Evolutionary conservation across 2,329 filamentous ascomycete genomes (phyloP), one percentile per base, ranked within the genome.

Genomic region (Aspergillus ochraceoroseus): DNA sequence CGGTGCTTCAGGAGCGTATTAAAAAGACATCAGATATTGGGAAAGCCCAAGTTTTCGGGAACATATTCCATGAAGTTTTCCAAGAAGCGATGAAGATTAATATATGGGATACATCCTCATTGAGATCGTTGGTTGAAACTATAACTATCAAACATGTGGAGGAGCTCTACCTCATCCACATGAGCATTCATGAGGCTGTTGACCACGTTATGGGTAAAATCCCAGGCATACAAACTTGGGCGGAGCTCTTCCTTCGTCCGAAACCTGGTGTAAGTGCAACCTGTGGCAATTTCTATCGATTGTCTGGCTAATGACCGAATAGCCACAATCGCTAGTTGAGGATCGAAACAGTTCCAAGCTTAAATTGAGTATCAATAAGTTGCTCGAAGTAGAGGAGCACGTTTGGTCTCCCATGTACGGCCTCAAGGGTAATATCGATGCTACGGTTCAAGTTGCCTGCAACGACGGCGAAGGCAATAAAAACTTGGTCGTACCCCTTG

Each of bases 341-440:
- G 87, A 89, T 50, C 78, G 85, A 32, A 83, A 88, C 57, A 84
- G 83, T 27, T 79, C 83, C 38, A 83, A 82, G 51, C 79, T 83
- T 7, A 83, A 76, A 42, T 82, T 96, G 76, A 88, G 85, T 52
- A 82, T 98, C 52, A 94, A 83, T 56, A 98, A 96, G 60, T 72
- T 98, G 18, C 81, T 98, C 9, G 92, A 96, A 59, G 86, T 98
- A 7, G 92, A 98, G 62, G 92, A 98, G 63, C 92, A 96, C 59
- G 82, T 98, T 18, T 98, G 92, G 92, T 96, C 90, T 5, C 92
- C 92, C 0, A 90, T 88, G 79, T 98, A 94, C 60, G 92, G 92
- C 0, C 72, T 98, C 11, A 98, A 98, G 63, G 92, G 92, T 19
- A 98, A 96, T 54, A 92, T 98, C 44, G 92, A 98, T 66, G 92